Base-by-base conservation (phyloP, 352 stramenopile species). In the Phytophthora litchii region DNA sequence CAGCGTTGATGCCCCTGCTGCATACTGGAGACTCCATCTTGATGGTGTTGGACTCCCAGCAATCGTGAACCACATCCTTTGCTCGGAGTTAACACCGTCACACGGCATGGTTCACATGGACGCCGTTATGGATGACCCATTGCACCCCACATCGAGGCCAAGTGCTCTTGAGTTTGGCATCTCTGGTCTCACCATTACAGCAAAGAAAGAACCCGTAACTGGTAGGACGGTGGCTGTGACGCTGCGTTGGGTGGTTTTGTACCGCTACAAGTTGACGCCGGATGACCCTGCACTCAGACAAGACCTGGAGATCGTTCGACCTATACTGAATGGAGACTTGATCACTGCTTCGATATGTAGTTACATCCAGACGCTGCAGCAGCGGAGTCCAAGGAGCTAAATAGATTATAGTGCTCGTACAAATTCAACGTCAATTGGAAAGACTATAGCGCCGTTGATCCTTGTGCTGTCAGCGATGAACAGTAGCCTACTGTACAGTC, bases 311-410 rank as follows among this genome's bases (percentile, higher is more conserved):
- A 50, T 59, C 14, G 54, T 60, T 29, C 64, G 64, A 12, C 45
- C 68, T n/a, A 68, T 73, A 37, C 11, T 72, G 10, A 77, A 77
- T 37, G 68, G 64, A 12, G 68, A 77, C 45, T 34, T 77, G 11
- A 68, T 77, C 37, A 70, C 64, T 16, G 54, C 68, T 1, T 36
- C 60, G 8, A 17, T 77, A 32, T 70, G 60, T 19, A 17, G 47
- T 17, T 64, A 69, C 47, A 47, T 76, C 47, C 54, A 61, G 8
- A 46, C 64, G 6, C 46, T 61, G 6, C 61, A 58, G 19, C 43
- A 62, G 8, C 31, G 21, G 29, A 35, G 21, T 25, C n/a, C 42
- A 4, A 35, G 6, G 19, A 42, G 36, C 16, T 17, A 17, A 42
- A 9, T 42, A 42, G n/a, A 4, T 17, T 19, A 17, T 9, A 17